Evolutionary conservation across 2,329 filamentous ascomycete genomes (phyloP).

Genomic region (Stemphylium vesicarium): DNA sequence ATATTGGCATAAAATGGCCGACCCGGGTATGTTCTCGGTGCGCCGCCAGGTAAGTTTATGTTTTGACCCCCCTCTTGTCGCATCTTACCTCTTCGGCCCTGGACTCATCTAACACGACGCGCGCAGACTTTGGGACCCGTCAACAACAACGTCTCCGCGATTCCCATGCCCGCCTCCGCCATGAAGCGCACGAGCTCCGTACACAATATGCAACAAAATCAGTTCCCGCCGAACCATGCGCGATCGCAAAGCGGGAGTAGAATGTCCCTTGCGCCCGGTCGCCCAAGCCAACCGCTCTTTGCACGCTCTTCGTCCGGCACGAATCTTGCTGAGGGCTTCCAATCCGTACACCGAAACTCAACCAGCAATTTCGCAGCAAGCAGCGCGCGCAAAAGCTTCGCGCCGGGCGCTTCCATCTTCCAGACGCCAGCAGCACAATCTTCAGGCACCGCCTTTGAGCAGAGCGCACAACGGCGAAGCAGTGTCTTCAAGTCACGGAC

Average conservation of each 20-base stretch:
- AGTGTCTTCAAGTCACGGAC: constrained; percentile 65
- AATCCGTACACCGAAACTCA: constrained; percentile 84
- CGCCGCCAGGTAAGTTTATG: constrained; percentile 77
- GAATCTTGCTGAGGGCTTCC: constrained; percentile 81
- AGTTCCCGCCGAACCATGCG: constrained; percentile 66
- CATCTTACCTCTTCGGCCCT: constrained; percentile 8
- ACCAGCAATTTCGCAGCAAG: constrained; percentile 69
- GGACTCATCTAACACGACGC: constrained; percentile 22
- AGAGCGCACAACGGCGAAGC: constrained; percentile 70
- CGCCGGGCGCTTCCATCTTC: constrained; percentile 61
- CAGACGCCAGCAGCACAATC: constrained; percentile 54
- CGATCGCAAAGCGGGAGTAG: constrained; percentile 83
- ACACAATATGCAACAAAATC: constrained; percentile 65
- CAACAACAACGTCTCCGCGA: constrained; percentile 75
- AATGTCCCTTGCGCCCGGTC: constrained; percentile 79
- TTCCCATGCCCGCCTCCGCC: constrained; percentile 89
- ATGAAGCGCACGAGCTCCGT: constrained; percentile 91
- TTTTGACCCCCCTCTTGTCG: constrained; percentile 19
- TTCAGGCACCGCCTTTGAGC: constrained; percentile 58
- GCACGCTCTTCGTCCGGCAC: constrained; percentile 82
- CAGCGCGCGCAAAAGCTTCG: constrained; percentile 73
- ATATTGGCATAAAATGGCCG: constrained; percentile 37
- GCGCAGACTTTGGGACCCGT: constrained; percentile 82
- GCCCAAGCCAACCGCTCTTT: constrained; percentile 87
- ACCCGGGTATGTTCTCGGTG: constrained; percentile 80